Conservation (phyloP, 108 stramenopile species). For the Aurantiochytrium sp. region DNA sequence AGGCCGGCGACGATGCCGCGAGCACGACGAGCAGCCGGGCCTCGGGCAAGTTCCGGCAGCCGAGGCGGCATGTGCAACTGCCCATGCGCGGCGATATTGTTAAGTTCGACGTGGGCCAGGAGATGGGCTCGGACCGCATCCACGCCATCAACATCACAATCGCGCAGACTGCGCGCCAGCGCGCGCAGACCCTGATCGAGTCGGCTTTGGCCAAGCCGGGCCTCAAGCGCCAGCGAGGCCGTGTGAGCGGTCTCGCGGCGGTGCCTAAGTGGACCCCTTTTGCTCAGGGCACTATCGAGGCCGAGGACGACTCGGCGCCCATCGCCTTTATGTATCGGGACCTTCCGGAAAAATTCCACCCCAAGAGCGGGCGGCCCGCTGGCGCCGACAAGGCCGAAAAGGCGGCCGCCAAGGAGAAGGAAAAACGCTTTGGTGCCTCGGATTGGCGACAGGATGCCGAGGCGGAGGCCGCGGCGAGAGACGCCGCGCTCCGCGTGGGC, state of each 20-base stretch:
- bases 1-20: not conserved
- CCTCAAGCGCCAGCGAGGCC: not conserved
- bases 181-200: not conserved
- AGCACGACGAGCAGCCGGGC: not conserved
- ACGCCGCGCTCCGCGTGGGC: not conserved
- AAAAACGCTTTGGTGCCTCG: not conserved
- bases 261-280: not conserved
- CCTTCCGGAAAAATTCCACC: not conserved
- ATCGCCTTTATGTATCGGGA: not conserved
- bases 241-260: not conserved
- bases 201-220: not conserved
- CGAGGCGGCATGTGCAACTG: not conserved
- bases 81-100: constrained; percentile 18
- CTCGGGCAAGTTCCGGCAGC: not conserved
- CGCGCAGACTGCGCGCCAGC: not conserved
- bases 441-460: constrained; percentile 17
- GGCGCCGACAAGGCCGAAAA: not conserved
- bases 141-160: constrained; percentile 15
- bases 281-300: not conserved
- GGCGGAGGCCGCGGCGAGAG: not conserved
- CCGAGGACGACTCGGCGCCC: not conserved
- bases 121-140: not conserved
- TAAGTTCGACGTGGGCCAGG: not conserved
- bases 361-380: not conserved
- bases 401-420: constrained; percentile 15